Evolutionary conservation across 78 protist species (phyloP), one percentile per base, ranked within the genome.

Genomic region (Speleostelium caveatum): DNA sequence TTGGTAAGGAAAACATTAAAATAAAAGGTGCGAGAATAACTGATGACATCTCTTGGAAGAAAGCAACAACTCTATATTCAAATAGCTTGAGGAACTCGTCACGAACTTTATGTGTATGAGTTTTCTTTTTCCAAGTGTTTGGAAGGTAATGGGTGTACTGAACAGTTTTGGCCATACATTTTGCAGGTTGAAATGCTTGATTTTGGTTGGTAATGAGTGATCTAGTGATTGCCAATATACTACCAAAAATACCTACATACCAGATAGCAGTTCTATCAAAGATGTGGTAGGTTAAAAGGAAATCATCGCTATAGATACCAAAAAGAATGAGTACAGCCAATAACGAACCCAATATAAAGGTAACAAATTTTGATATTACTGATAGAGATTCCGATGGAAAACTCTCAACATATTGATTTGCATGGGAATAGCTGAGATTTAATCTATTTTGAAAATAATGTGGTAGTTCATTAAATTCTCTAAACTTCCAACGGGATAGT

Each of bases 381-480:
- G 86, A 58, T 36, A 91, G 14, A 24, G 61, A 16, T 26, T 91
- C 74, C 28, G 88, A 85, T 68, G 93, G 74, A 28, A 93, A 93
- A 42, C 89, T 71, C 6, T 59, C 62, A 5, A 93, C 80, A 71
- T 93, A 93, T 55, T 38, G 60, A 73, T 93, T 86, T 2, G 96
- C 96, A 38, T 83, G 93, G 2, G 63, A 32, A 35, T 67, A 86
- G 19, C 88, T 69, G 2, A 93, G 69, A 68, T 71, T 93, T 53
- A 93, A 72, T 68, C 96, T 73, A 45, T 45, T 66, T 35, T 95
- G 87, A 58, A 95, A 96, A 35, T 87, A 60, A 56, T 96, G 98
- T 6, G 96, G 96, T 55, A 96, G 39, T 38, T 96, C 98, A 67
- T 96, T 96, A 42, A 93, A 94, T 60, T 96, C 97, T 39, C 97